Evolutionary conservation across 345 rosid species (phyloP), one percentile per base, ranked within the genome.

Genomic region (Hirschfeldia incana): DNA sequence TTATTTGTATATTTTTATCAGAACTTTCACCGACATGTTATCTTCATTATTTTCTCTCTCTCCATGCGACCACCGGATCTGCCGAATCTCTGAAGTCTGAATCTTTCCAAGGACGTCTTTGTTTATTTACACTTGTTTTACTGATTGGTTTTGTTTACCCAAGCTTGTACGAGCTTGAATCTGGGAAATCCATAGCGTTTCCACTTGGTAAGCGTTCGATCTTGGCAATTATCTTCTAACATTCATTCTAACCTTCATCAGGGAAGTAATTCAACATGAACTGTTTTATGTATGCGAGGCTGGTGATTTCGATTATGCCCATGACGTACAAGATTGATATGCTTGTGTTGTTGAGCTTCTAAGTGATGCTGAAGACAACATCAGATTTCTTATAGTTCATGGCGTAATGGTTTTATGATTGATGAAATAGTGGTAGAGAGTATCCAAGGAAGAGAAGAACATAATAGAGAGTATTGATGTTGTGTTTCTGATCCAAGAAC

Each of bases 281-380:
- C 30, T 94, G 80, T 72, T 85, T 44, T 58, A 62, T 3, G 42
- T 89, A 83, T 76, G 86, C 67, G 83, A 72, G 63, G 59, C 42
- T 33, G 86, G 84, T 63, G 89, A 67, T 15, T 78, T 92, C 16
- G 85, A 87, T 79, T 88, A 89, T 65, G 49, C 67, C 29, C 77
- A 81, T 66, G 86, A 87, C 68, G 76, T 85, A n/a, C 81, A 85
- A 81, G 97, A 89, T 46, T 92, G 93, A 49, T 92, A 83, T 77
- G n/a, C 57, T 77, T 90, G 90, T 70, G 93, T 92, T 26, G 82
- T 88, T 61, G 94, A 89, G 85, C 86, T 90, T 77, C 85, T 89
- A 11, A 63, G 80, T 4, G 97, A 92, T 61, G 46, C 67, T 6
- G 92, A 92, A 76, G 88, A 84, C 80, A 84, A 81, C 74, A 90